phyloP scores from a whole-genome alignment of 2,329 filamentous ascomycete species.

The Xenoacremonium recifei region DNA sequence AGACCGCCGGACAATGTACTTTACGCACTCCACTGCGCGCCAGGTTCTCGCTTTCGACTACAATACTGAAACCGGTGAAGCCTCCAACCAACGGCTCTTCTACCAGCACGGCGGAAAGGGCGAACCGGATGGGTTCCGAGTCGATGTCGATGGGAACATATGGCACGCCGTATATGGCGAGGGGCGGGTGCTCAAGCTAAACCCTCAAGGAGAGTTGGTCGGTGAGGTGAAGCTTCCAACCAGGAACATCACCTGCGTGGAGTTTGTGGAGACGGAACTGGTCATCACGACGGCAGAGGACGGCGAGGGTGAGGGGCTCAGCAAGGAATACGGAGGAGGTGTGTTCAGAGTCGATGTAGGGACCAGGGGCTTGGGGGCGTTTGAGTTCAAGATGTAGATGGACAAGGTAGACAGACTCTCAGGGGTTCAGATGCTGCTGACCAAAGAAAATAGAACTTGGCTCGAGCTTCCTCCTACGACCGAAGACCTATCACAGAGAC shows the following conservation, averaged over 20 bases:
- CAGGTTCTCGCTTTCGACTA: conserved; percentile 77
- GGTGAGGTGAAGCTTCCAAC: conserved; percentile 77
- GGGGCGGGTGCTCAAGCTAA: conserved; percentile 71
- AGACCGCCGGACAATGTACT: conserved; percentile 72
- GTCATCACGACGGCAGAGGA: conserved; percentile 76
- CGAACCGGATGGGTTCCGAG: conserved; percentile 79
- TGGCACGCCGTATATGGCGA: conserved; percentile 89
- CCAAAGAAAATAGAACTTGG: no score
- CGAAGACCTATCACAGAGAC: no score
- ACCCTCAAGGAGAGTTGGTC: conserved; percentile 65
- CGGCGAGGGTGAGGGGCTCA: conserved; percentile 63
- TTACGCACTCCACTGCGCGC: conserved; percentile 73
- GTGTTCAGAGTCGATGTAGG: conserved; percentile 79
- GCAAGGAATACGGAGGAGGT: conserved; percentile 64
- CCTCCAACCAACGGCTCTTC: conserved; percentile 69
- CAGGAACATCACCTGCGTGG: conserved; percentile 74
- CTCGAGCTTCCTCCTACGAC: no score
- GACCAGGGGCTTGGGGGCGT: conserved; percentile 60
- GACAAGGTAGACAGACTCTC: no score
- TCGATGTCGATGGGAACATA: conserved; percentile 81
- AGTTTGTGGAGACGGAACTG: conserved; percentile 72
- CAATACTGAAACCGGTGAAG: conserved; percentile 57
- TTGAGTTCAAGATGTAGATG: conserved; percentile 63
- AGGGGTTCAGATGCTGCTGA: no score
- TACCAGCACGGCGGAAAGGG: conserved; percentile 66